phyloP scores from a whole-genome alignment of 1,139 yeast species.

The Suhomyces anneliseae region DNA sequence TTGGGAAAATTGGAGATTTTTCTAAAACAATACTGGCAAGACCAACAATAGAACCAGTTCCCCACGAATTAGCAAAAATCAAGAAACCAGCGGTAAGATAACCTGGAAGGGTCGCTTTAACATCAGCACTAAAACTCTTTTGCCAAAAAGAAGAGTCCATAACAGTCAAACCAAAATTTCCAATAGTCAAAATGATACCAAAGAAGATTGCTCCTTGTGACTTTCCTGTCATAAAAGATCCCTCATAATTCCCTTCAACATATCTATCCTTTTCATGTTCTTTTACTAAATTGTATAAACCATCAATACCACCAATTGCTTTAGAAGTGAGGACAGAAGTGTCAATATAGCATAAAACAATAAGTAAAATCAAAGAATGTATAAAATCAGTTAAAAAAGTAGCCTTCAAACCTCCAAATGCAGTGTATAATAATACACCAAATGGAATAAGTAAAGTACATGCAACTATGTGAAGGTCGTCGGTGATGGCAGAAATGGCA shows the following conservation, averaged over 20 bases:
- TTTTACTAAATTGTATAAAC: slow-evolving; percentile 25
- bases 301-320: slow-evolving; percentile 31
- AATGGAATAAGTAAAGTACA: slow-evolving; percentile 36
- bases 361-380: slow-evolving; percentile 34
- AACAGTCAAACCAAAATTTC: slow-evolving; percentile 32
- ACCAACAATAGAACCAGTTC: slow-evolving; percentile 31
- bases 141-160: slow-evolving; percentile 37
- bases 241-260: slow-evolving; percentile 34
- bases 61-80: slow-evolving; percentile 36
- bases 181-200: slow-evolving; percentile 29
- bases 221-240: slow-evolving; percentile 36
- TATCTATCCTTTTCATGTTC: slow-evolving; percentile 16
- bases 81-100: slow-evolving; percentile 34
- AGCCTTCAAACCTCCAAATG: slow-evolving; percentile 44
- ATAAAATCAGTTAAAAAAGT: slow-evolving; percentile 40
- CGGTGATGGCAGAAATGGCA: slow-evolving; percentile 35
- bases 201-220: slow-evolving; percentile 33
- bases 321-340: slow-evolving; percentile 28
- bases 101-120: slow-evolving; percentile 38
- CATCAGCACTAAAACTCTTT: slow-evolving; percentile 35
- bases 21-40: slow-evolving; percentile 29
- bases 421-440: slow-evolving; percentile 37
- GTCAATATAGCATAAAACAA: slow-evolving; percentile 28
- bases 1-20: slow-evolving; percentile 25
- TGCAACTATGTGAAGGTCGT: slow-evolving; percentile 34